Evolutionary conservation across 768 basidiomycete species (phyloP), one percentile per base, ranked within the genome.

Genomic region (Serendipita sp.): DNA sequence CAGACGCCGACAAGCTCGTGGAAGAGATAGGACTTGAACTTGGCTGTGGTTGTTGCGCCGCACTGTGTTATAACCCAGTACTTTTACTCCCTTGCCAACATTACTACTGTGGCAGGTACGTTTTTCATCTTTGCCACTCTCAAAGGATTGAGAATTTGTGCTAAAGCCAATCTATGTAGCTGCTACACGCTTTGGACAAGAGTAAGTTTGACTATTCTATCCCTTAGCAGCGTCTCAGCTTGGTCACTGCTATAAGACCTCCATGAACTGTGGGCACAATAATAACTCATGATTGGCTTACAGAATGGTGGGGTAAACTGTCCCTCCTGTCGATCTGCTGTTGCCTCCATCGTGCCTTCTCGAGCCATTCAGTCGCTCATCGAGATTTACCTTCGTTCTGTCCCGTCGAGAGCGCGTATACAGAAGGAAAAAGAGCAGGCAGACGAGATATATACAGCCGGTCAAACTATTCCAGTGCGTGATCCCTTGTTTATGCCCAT

Each of bases 21-120:
- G 83, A 85, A 46, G 81, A 85, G 68, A 74, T 90, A 64, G 81
- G 79, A 32, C 79, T 86, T 70, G 89, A 91, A 71, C 79, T 91
- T 45, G 85, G 89, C 68, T 92, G 90, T 69, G 90, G 88, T 23
- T 91, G 90, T 72, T 92, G 90, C 73, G 81, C 88, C 16, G 89
- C 83, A 65, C 78, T 92, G 47, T 84, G 88, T 66, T 90, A 92
- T 74, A 78, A 69, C 45, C 90, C 90, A 2, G 89, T 92, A 15
- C 76, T 90, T 34, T 87, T 92, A 63, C 78, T 81, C 41, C 90
- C 90, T 35, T 92, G 90, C 72, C 88, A 91, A 69, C 90, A 92
- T 78, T 90, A 88, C 78, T 91, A 91, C 72, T 92, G 90, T 70
- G 90, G 90, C 73, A 90, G 89, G 88, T 89, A 74, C 66, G 75